Base-by-base conservation (phyloP, 2,329 filamentous ascomycete species). In the Fusarium abutilonis region DNA sequence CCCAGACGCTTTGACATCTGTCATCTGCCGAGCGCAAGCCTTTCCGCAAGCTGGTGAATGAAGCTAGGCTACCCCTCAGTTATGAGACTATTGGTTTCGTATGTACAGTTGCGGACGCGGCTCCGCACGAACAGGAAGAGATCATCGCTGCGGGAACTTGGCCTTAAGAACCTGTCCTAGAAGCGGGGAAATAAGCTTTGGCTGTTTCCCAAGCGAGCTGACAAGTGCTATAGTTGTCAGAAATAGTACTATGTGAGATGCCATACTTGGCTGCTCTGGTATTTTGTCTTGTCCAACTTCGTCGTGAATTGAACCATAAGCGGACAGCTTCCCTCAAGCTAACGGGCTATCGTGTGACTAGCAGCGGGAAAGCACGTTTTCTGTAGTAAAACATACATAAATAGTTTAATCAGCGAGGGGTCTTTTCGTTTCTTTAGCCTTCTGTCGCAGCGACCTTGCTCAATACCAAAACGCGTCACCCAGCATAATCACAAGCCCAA, bases 11-110 rank as follows among this genome's bases (percentile, higher is more conserved):
- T 38, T 35, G 42, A 32, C 4, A 7, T 7, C 31, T 5, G 14
- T 34, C n/a, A 61, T 56, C 51, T 61, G 56, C 57, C 56, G 57
- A 49, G 52, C 57, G 57, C 57, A 31, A 15, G 45, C 38, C 51
- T 39, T 43, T 23, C 59, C 57, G 59, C 52, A 14, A n/a, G 42
- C 43, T 54, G 17, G 6, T 8, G 13, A n/a, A n/a, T 34, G 15
- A 13, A 21, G n/a, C 29, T 19, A n/a, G 13, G 13, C 15, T 35
- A 49, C 51, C 43, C 44, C 23, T 28, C 19, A 21, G 26, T 32
- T 23, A 34, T 32, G 19, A 36, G 19, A n/a, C 43, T 42, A 10
- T 23, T 19, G 19, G 19, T 19, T 19, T 19, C 19, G 13, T 36
- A 32, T 15, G 23, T 26, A 8, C 34, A 45, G 43, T 38, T 64